Evolutionary conservation across 164 flowering plant genomes (phyloP), one percentile per base, ranked within the genome.

Genomic region (Protea cynaroides): DNA sequence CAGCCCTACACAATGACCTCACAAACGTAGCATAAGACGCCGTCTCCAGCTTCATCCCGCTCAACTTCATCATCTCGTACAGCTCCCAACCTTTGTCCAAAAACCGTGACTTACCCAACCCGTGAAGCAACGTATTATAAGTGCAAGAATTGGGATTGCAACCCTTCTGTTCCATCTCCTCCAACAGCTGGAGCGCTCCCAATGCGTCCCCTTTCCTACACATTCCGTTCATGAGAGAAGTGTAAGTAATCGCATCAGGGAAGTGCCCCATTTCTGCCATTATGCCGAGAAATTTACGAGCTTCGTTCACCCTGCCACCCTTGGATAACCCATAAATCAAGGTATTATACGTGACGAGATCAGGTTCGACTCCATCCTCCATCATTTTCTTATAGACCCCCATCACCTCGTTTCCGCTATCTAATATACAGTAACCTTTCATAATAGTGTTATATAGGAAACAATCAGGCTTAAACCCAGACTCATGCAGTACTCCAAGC

Each of bases 221-320:
- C 91, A 94, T 76, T 55, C 99, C 99, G 77, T 89, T 89, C 97
- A 94, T 91, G 71, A 94, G 70, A 0, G 96, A 79, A 7, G 96
- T 94, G 63, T 89, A 93, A 0, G 97, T 90, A 25, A 90, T 87
- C 0, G 82, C 80, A 79, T 90, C 97, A 0, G 95, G 93, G 66
- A 76, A 71, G 79, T 79, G 82, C 19, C 97, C 99, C 77, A 72
- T 71, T 57, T 83, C 86, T 3, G 72, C 75, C 96, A 94, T 94
- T 2, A 85, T 72, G 22, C 59, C 54, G 77, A 94, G 65, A 62
- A 69, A 83, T 74, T 85, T 86, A 69, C 64, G 81, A 0, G 93
- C 96, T 36, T 87, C 87, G 40, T 73, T 79, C 14, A 86, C 87
- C 55, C 85, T 82, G 51, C 96, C 95, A 1, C 77, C 77, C 62